A percentile compares a stretch with the other conserved stretches of the same genome.
Conservation (phyloP, 345 rosid genomes). For the Boechera retrofracta region DNA sequence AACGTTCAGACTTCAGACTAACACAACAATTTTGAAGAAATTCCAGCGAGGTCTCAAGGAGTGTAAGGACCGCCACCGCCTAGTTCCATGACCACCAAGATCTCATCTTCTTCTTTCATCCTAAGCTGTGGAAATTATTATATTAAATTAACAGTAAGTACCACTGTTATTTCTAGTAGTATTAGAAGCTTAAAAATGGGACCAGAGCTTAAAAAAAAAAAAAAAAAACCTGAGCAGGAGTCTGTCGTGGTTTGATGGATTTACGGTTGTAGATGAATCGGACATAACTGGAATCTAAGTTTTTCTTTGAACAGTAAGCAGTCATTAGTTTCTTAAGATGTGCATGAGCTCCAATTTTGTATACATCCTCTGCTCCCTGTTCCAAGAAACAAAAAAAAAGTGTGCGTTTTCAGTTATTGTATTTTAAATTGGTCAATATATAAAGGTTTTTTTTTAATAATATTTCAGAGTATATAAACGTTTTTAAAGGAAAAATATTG, state of each 20-base stretch:
- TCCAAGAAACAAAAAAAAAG: not conserved
- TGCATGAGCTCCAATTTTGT: slow-evolving; percentile 50
- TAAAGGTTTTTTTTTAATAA: no score
- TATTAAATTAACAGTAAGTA: slow-evolving; percentile 2
- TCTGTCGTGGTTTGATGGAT: slow-evolving; percentile 49
- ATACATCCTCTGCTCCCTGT: slow-evolving; percentile 60
- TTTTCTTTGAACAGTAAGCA: slow-evolving; percentile 52
- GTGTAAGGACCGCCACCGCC: slow-evolving; percentile 36
- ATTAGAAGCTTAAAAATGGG: not conserved
- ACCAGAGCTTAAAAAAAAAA: not conserved
- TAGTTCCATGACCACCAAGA: slow-evolving; percentile 1
- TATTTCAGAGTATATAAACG: no score
- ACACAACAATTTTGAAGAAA: not conserved
- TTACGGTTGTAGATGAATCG: slow-evolving; percentile 53
- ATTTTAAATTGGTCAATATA: not conserved
- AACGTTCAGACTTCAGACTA: not conserved
- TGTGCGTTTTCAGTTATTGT: not conserved
- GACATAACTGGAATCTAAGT: slow-evolving; percentile 46
- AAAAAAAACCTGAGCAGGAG: slow-evolving; percentile 58
- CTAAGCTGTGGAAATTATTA: slow-evolving; percentile 8
- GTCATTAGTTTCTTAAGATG: slow-evolving; percentile 56
- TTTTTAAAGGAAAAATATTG: no score
- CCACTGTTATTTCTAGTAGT: not conserved
- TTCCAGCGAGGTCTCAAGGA: slow-evolving; percentile 22
- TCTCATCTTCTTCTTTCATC: slow-evolving; percentile 38